These are phyloP conservation scores for Sindora glabra DNA, from an alignment of 306 rosid species.

Conservation along the genomic window DNA sequence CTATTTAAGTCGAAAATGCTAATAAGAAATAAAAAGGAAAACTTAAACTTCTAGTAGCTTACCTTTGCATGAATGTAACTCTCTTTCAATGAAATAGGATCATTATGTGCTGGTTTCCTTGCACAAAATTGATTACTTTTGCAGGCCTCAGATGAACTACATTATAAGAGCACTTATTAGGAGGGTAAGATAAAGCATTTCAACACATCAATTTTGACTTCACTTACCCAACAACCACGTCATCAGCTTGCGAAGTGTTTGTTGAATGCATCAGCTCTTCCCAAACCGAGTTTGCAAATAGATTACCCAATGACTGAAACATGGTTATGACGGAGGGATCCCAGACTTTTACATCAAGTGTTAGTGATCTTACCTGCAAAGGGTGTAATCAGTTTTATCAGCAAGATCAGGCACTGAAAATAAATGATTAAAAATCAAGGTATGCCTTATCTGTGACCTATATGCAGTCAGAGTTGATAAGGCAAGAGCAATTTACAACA, in stretches of 20 bases:
- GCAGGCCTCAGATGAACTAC: constrained; percentile 39
- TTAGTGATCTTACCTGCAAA: constrained; percentile 68
- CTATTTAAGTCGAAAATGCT: too few relatives aligned
- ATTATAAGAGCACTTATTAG: constrained; percentile 21
- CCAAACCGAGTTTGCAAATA: constrained; percentile 65
- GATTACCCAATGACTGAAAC: constrained; percentile 64
- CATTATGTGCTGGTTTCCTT: constrained; percentile 53
- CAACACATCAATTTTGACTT: constrained; percentile 6
- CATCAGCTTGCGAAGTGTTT: constrained; percentile 30
- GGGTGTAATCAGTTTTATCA: constrained; percentile 15
- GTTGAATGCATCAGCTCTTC: constrained; percentile 52
- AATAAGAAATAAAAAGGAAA: too few relatives aligned
- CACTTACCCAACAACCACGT: constrained; percentile 34
- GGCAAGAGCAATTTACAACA: too few relatives aligned
- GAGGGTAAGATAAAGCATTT: constrained; percentile 4
- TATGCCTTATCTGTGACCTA: too few relatives aligned
- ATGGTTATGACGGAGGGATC: constrained; percentile 49
- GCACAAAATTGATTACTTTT: constrained; percentile 21
- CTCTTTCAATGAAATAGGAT: constrained; percentile 59
- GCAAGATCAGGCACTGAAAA: constrained; percentile 10
- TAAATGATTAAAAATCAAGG: too few relatives aligned
- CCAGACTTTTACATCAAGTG: constrained; percentile 89
- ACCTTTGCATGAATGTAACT: constrained; percentile 73
- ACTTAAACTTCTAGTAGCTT: too few relatives aligned
- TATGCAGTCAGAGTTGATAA: too few relatives aligned